Percentiles rank a stretch among this genome's conserved stretches.
phyloP scores from a whole-genome alignment of 495 filamentous ascomycete genomes.

The Filosporella fistucella region DNA sequence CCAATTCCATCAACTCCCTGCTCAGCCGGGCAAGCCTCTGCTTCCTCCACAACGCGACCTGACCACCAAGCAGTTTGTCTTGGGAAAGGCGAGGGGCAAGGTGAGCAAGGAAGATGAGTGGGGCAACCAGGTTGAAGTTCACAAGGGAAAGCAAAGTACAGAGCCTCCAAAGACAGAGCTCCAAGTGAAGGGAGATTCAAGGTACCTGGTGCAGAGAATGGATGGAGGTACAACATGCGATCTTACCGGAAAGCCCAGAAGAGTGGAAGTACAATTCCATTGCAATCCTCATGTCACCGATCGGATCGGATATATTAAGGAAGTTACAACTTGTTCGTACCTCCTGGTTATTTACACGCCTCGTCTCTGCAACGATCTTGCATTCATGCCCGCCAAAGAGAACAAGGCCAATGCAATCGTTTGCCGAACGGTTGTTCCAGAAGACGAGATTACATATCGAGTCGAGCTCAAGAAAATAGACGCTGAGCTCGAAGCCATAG shows the following conservation, averaged over 20 bases:
- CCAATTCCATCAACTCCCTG: slow-evolving; percentile 86
- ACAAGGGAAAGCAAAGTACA: slow-evolving; percentile 29
- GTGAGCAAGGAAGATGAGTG: slow-evolving; percentile 30
- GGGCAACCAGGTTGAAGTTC: slow-evolving; percentile 23
- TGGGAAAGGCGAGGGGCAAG: slow-evolving; percentile 50
- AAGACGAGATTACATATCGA: slow-evolving; percentile 26
- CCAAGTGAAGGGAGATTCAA: slow-evolving; percentile 74
- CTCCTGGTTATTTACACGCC: slow-evolving; percentile 94
- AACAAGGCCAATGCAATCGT: slow-evolving; percentile 72
- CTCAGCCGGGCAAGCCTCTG: slow-evolving; percentile 54
- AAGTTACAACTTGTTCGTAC: slow-evolving; percentile 89
- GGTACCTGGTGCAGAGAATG: slow-evolving; percentile 88
- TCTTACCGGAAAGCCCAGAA: slow-evolving; percentile 77
- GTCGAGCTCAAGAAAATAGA: slow-evolving; percentile 25
- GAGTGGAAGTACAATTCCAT: slow-evolving; percentile 89
- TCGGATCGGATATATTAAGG: slow-evolving; percentile 92
- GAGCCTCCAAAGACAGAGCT: slow-evolving; percentile 57
- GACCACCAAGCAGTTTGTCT: slow-evolving; percentile 69
- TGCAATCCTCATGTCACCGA: slow-evolving; percentile 78
- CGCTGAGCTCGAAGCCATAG: slow-evolving; percentile 29
- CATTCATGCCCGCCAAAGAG: slow-evolving; percentile 82
- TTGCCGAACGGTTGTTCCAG: slow-evolving; percentile 52
- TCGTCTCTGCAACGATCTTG: slow-evolving; percentile 85
- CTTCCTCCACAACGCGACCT: slow-evolving; percentile 73
- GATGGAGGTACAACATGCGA: slow-evolving; percentile 87